Percentiles rank a stretch among this genome's conserved stretches.
Evolutionary conservation across 2,329 filamentous ascomycete genomes (phyloP).

Genomic region (Penicillium olsonii): DNA sequence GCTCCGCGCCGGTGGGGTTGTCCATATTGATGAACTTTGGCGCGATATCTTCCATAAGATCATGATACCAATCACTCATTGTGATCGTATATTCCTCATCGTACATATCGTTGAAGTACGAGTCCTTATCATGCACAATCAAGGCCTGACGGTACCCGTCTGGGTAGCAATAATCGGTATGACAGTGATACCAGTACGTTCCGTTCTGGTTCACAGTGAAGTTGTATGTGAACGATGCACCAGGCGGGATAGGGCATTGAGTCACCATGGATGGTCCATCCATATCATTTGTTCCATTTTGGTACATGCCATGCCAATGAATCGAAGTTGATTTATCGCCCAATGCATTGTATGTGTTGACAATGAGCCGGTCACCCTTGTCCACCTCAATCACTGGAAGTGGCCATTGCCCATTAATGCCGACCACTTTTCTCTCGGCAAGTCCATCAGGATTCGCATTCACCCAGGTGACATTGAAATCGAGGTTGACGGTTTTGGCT

Average conservation of each 20-base stretch:
- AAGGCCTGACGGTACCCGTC: constrained; percentile 70
- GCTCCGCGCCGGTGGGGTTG: constrained; percentile 63
- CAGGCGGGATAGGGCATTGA: constrained; percentile 44
- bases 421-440: constrained; percentile 57
- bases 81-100: constrained; percentile 65
- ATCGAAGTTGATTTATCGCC: constrained; percentile 65
- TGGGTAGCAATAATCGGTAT: constrained; percentile 64
- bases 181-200: constrained; percentile 69
- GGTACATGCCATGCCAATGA: constrained; percentile 78
- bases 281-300: constrained; percentile 74
- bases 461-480: constrained; percentile 59
- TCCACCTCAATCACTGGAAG: constrained; percentile 72
- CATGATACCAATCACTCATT: constrained; percentile 74
- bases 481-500: constrained; percentile 21
- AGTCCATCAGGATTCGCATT: constrained; percentile 58
- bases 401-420: constrained; percentile 75
- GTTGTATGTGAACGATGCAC: constrained; percentile 60
- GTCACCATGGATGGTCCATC: constrained; percentile 70
- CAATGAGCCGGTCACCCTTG: constrained; percentile 69
- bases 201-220: constrained; percentile 63
- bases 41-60: constrained; percentile 58
- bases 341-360: constrained; percentile 69
- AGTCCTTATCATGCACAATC: constrained; percentile 63
- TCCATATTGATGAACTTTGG: constrained; percentile 41
- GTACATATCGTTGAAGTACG: constrained; percentile 55